These are phyloP conservation scores for Moelleriella libera DNA, from an alignment of 2,329 filamentous ascomycete species.

Conservation along the genomic window DNA sequence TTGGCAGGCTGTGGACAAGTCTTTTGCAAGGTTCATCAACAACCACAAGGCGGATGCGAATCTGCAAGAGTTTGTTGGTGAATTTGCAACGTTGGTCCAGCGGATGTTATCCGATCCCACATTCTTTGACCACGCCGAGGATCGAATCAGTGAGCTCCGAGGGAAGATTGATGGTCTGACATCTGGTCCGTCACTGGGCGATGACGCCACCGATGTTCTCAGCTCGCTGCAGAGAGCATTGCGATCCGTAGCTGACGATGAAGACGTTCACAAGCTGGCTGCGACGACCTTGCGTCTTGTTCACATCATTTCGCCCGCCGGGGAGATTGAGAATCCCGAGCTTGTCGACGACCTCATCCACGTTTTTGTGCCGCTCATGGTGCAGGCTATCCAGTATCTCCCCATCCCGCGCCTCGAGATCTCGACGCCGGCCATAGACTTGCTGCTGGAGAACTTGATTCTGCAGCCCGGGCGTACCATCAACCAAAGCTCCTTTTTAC, in stretches of 20 bases:
- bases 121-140: conserved; percentile 65
- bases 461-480: conserved; percentile 76
- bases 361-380: conserved; percentile 64
- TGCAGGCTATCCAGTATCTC: conserved; percentile 70
- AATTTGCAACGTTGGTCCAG: conserved; percentile 62
- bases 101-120: conserved; percentile 73
- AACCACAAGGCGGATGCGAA: conserved; percentile 67
- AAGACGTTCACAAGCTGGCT: conserved; percentile 55
- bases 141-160: conserved; percentile 35
- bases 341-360: conserved; percentile 64
- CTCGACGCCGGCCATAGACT: conserved; percentile 67
- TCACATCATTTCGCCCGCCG: conserved; percentile 51
- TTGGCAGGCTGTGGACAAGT: conserved; percentile 62
- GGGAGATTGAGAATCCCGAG: conserved; percentile 51
- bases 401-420: conserved; percentile 87
- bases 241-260: conserved; percentile 54
- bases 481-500: conserved; percentile 79
- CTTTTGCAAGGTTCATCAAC: conserved; percentile 56
- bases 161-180: conserved; percentile 48
- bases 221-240: conserved; percentile 55
- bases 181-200: conserved; percentile 50
- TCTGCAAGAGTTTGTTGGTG: conserved; percentile 63
- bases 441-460: conserved; percentile 81
- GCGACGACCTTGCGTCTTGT: conserved; percentile 54
- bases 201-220: conserved; percentile 61